These are phyloP conservation scores for Yamadazyma taylorii DNA, from an alignment of 1,139 yeast genomes.

Conservation along the genomic window DNA sequence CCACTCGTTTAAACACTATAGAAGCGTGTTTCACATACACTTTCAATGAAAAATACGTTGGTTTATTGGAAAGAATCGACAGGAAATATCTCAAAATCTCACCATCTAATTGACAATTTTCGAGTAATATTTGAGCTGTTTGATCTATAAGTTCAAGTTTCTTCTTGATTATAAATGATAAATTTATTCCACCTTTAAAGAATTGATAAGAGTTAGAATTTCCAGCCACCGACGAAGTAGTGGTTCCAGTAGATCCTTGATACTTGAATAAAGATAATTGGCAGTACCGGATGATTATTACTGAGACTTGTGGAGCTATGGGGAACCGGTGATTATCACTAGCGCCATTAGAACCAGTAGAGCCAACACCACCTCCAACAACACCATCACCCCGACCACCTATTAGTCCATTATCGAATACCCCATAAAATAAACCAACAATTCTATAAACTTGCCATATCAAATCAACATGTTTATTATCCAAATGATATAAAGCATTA, in stretches of 20 bases:
- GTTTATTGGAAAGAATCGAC: conserved; percentile 4
- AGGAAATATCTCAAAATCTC: conserved; percentile 7
- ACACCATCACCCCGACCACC: too few species aligned
- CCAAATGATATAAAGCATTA: conserved; percentile 8
- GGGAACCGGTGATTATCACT: conserved; percentile 4
- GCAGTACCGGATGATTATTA: conserved; percentile 8
- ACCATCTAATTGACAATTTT: conserved; percentile 9
- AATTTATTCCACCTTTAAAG: conserved; percentile 12
- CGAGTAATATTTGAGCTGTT: conserved; percentile 6
- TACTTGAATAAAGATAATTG: conserved; percentile 15
- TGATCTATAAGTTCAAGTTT: conserved; percentile 9
- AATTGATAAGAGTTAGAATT: conserved; percentile 13
- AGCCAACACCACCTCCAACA: too few species aligned
- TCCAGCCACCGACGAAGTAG: conserved; percentile 4
- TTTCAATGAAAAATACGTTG: conserved; percentile 14
- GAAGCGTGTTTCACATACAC: conserved; percentile 6
- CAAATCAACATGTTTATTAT: conserved; percentile 10
- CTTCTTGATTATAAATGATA: conserved; percentile 8
- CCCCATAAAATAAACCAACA: conserved; percentile 7
- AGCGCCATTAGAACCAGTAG: too few species aligned
- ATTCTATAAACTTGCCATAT: conserved; percentile 14
- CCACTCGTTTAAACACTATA: conserved; percentile 4
- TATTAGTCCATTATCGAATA: background rate
- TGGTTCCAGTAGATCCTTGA: conserved; percentile 7
- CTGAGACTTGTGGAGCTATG: conserved; percentile 4